Percentiles rank a stretch among this genome's conserved stretches.
Evolutionary conservation across 2,329 filamentous ascomycete species (phyloP).

Genomic region (Trichoderma guizhouense): DNA sequence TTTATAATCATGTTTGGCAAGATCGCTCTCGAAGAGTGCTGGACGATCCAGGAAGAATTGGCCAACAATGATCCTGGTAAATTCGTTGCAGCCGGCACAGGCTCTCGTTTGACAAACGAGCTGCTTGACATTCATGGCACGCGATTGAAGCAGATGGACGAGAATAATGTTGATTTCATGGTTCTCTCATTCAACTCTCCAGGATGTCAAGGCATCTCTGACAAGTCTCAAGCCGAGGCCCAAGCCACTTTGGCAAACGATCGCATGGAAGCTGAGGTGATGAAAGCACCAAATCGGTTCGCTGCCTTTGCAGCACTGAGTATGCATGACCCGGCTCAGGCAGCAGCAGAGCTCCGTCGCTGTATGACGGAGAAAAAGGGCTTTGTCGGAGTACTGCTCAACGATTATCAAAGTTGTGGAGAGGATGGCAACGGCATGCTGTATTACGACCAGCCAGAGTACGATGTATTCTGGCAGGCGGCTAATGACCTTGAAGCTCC

Average conservation of each 20-base stretch:
- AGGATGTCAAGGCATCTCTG: conserved; percentile 43
- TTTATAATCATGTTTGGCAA: conserved; percentile 52
- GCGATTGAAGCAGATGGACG: conserved; percentile 42
- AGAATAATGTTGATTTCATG: conserved; percentile 48
- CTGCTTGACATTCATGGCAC: conserved; percentile 43
- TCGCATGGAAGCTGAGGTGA: conserved; percentile 37
- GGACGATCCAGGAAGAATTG: conserved; percentile 50
- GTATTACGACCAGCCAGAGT: conserved; percentile 61
- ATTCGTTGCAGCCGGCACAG: conserved; percentile 39
- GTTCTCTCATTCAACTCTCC: conserved; percentile 48
- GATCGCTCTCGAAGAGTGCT: conserved; percentile 58
- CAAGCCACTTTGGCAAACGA: conserved; percentile 41
- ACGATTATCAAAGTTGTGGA: conserved; percentile 60
- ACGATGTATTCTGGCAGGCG: conserved; percentile 60
- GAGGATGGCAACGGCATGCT: conserved; percentile 57
- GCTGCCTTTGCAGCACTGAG: conserved; percentile 48
- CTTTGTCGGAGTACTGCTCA: conserved; percentile 60
- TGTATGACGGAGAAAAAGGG: conserved; percentile 52
- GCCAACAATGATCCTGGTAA: conserved; percentile 59
- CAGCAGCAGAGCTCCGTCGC: conserved; percentile 48
- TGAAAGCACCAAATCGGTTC: conserved; percentile 39
- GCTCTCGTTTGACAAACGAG: conserved; percentile 33
- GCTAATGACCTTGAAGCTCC: conserved; percentile 59
- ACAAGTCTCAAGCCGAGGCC: conserved; percentile 38
- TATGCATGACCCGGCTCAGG: conserved; percentile 52